These are phyloP conservation scores for Yamadazyma sp. DNA, from an alignment of 805 yeast species.

Conservation along the genomic window DNA sequence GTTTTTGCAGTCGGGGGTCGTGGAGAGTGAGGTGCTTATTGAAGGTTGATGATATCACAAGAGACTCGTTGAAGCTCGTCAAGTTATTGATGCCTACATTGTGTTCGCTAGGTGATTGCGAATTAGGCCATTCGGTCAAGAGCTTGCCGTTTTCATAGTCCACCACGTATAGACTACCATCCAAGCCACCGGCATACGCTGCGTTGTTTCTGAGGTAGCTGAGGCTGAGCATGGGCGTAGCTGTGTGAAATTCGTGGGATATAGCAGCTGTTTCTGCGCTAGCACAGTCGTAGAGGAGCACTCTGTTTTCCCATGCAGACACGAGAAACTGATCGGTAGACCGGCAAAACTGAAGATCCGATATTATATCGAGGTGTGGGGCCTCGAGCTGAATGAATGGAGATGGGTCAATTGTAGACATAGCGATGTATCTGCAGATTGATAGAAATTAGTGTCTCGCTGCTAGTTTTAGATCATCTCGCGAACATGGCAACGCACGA, in stretches of 20 bases:
- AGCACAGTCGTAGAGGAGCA: constrained; percentile 40
- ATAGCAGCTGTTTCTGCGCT: neutral
- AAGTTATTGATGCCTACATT: constrained; percentile 37
- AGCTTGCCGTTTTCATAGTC: constrained; percentile 47
- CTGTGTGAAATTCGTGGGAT: constrained; percentile 12
- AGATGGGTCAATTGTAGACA: constrained; percentile 1
- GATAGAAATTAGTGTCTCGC: too few species aligned
- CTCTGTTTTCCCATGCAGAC: constrained; percentile 58
- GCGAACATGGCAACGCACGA: too few species aligned
- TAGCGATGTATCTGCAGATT: too few species aligned
- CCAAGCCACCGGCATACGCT: constrained; percentile 50
- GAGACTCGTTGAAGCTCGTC: constrained; percentile 24
- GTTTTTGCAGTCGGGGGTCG: constrained; percentile 35
- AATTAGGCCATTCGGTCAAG: constrained; percentile 10
- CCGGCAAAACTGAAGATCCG: constrained; percentile 43
- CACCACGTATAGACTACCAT: constrained; percentile 52
- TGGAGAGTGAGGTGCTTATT: constrained; percentile 50
- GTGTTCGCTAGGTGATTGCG: constrained; percentile 15
- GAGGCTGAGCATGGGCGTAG: constrained; percentile 28
- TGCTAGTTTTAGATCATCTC: too few species aligned
- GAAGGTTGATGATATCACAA: constrained; percentile 61
- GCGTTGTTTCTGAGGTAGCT: constrained; percentile 23
- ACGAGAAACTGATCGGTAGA: constrained; percentile 39
- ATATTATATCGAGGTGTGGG: constrained; percentile 40
- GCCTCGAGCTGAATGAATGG: constrained; percentile 20